Evolutionary conservation across 768 basidiomycete genomes (phyloP), one percentile per base, ranked within the genome.

Genomic region (Termitomyces sp.): DNA sequence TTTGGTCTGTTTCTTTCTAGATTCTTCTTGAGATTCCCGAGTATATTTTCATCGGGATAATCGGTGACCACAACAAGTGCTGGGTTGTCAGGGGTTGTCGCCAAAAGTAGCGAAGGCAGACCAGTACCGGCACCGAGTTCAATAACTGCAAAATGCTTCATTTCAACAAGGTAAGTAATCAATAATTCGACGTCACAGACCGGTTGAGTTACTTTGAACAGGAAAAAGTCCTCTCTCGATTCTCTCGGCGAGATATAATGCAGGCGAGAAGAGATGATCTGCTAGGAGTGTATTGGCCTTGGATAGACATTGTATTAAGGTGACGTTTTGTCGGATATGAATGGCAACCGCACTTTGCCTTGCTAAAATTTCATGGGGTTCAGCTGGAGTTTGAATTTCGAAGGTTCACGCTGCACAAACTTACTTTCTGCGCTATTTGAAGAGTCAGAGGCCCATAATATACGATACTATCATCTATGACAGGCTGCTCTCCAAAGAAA

Each of bases 81-180:
- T 4, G 87, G 85, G 3, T 82, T 72, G 3, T 71, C 63, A 3
- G 70, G 58, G 10, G 74, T 65, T 7, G 78, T 81, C 44, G 84
- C 75, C 38, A 83, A 64, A 1, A 91, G 74, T 1, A 90, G 72
- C 0, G 86, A 88, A 5, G 88, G 88, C 8, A 92, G 68, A 18
- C 82, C 88, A 48, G 82, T 79, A 6, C 89, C 88, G 8, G 87
- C 81, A 3, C 86, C 88, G 3, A 91, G 79, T 68, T 91, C 89
- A n/a, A 91, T 66, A 1, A 86, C 87, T 88, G 50, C 9, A 12
- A 61, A n/a, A 56, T 14, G 41, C 7, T 48, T 47, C 54, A 26
- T 36, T n/a, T 60, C 9, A n/a, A 8, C 46, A 51, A 43, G 6
- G 23, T 8, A 13, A 20, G n/a, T 6, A 10, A 33, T 46, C 5